Base-by-base conservation (phyloP, 2,329 filamentous ascomycete genomes). In the Neonectria magnoliae region DNA sequence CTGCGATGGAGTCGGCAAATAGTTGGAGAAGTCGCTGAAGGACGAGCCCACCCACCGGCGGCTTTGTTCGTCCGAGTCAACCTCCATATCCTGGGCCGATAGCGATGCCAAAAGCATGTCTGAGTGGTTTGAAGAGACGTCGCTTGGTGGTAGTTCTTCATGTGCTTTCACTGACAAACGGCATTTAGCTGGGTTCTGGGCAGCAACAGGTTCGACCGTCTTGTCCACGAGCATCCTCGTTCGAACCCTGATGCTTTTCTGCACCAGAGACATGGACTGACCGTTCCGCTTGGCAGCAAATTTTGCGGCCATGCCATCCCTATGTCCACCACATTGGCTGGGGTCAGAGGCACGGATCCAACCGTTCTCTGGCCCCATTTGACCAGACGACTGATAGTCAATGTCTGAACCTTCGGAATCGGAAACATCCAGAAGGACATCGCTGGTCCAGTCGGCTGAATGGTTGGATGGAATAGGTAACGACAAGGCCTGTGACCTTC, bases 401-500 rank as follows among this genome's bases (percentile, higher is more conserved):
- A 81, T 81, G 71, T 84, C 82, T 29, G 82, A 80, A 71, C 84
- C 82, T 71, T 82, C 81, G 79, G 82, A 83, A 45, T 73, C 73
- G 47, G 25, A 48, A 55, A 55, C 55, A 57, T 68, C 69, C 52
- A 64, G 38, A 33, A 57, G 66, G 57, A 56, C 54, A 42, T 66
- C 62, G 53, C 57, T 68, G 60, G 62, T 60, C 65, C 73, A 64
- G 68, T 71, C 65, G 60, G 55, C 71, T 64, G 64, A 61, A 57
- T 67, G 62, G 52, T 67, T 61, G 59, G 71, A 68, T 77, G 79
- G 71, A 75, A 76, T 76, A 75, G 81, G 80, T 80, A 79, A 78
- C 81, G 83, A 80, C 82, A 83, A 83, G 84, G 81, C 86, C 86
- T 87, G 84, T 80, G 76, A 84, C 79, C 82, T 81, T 87, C 85